Evolutionary conservation across 148 eudicot genomes (phyloP).

Genomic region (Rhododendron williamsianum): DNA sequence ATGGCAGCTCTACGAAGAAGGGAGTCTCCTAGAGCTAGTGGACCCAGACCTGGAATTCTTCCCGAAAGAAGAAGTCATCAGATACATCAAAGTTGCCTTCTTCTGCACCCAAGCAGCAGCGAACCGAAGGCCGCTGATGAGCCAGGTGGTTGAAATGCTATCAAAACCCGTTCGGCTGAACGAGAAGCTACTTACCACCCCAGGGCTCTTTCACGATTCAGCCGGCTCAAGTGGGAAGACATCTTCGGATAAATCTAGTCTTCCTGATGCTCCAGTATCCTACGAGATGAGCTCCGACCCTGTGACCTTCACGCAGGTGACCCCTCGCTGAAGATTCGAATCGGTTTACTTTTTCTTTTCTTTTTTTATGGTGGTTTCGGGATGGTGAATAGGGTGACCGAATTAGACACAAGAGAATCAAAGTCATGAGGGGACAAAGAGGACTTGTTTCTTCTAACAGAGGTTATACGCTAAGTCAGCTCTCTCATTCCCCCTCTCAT

Average conservation of each 20-base stretch:
- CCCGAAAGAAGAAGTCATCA: slow-evolving; percentile 48
- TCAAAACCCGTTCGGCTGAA: slow-evolving; percentile 48
- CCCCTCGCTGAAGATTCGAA: slow-evolving; percentile 50
- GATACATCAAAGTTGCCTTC: slow-evolving; percentile 73
- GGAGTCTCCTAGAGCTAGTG: slow-evolving; percentile 61
- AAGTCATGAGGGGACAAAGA: neutral
- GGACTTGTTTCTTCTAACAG: neutral
- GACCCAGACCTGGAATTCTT: slow-evolving; percentile 61
- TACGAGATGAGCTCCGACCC: slow-evolving; percentile 56
- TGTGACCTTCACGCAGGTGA: slow-evolving; percentile 45
- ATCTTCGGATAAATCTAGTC: slow-evolving; percentile 27
- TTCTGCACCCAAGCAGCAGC: slow-evolving; percentile 84
- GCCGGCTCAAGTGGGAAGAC: slow-evolving; percentile 9
- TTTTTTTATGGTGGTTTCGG: neutral
- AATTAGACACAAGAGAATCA: neutral
- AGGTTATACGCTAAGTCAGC: neutral
- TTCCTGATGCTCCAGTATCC: slow-evolving; percentile 34
- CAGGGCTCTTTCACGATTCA: slow-evolving; percentile 56
- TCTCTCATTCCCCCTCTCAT: neutral
- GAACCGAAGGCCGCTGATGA: slow-evolving; percentile 72
- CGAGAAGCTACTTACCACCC: slow-evolving; percentile 64
- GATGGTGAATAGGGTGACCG: neutral
- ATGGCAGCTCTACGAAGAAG: slow-evolving; percentile 74
- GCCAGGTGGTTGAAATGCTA: slow-evolving; percentile 81
- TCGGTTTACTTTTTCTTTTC: slow-evolving; percentile 35